Evolutionary conservation across 805 yeast genomes (phyloP).

Genomic region (Candida silvatica): DNA sequence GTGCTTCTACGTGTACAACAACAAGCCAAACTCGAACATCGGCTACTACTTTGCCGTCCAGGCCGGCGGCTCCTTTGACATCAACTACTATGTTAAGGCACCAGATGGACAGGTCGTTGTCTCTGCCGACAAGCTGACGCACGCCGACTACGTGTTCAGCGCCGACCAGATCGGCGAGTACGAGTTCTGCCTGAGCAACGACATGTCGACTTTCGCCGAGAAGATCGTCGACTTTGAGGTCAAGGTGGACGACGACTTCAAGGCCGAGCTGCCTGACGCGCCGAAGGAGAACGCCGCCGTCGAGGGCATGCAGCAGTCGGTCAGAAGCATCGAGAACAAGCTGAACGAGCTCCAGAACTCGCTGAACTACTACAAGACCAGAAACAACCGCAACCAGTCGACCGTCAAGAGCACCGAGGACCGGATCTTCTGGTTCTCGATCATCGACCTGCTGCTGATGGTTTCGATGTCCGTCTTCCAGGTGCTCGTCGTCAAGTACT

Average conservation of each 20-base stretch:
- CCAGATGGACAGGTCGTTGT: slow-evolving; percentile 50
- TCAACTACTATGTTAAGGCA: slow-evolving; percentile 55
- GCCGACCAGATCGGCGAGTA: slow-evolving; percentile 71
- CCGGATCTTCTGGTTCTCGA: slow-evolving; percentile 57
- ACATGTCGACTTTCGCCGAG: slow-evolving; percentile 73
- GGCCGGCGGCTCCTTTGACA: slow-evolving; percentile 72
- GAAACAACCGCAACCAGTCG: slow-evolving; percentile 86
- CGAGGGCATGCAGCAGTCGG: slow-evolving; percentile 45
- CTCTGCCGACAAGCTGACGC: slow-evolving; percentile 54
- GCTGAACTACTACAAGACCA: slow-evolving; percentile 76
- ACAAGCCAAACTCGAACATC: slow-evolving; percentile 47
- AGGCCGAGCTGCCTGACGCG: slow-evolving; percentile 54
- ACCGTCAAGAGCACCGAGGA: slow-evolving; percentile 60
- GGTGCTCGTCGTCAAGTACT: slow-evolving; percentile 56
- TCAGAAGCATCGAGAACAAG: slow-evolving; percentile 51
- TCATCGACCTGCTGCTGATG: slow-evolving; percentile 55
- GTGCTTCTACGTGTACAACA: slow-evolving; percentile 67
- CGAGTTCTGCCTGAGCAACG: slow-evolving; percentile 78
- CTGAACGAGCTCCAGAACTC: slow-evolving; percentile 47
- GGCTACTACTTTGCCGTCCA: slow-evolving; percentile 81
- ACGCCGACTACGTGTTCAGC: slow-evolving; percentile 69
- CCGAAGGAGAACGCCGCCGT: slow-evolving; percentile 48
- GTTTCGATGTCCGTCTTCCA: slow-evolving; percentile 65
- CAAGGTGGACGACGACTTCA: slow-evolving; percentile 43
- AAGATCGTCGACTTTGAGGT: slow-evolving; percentile 82